A percentile compares a stretch with the other conserved stretches of the same genome.
These are phyloP conservation scores for Malania oleifera DNA, from an alignment of 164 flowering plant genomes.

Conservation along the genomic window DNA sequence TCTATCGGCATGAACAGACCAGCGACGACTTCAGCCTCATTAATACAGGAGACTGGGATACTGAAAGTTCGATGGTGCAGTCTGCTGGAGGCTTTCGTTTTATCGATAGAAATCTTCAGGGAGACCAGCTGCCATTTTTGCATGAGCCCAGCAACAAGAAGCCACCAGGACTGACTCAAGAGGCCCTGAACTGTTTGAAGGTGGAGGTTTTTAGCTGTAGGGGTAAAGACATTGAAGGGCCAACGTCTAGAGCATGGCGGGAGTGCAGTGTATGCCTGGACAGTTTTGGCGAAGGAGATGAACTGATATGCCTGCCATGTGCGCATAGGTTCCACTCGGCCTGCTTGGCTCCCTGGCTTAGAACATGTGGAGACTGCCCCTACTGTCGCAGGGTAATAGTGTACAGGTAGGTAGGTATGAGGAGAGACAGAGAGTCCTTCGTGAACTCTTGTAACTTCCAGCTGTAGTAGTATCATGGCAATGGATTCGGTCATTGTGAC, in stretches of 20 bases:
- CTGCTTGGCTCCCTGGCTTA: slow-evolving; percentile 76
- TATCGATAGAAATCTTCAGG: slow-evolving; percentile 13
- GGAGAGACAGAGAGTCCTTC: background rate
- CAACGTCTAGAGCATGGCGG: slow-evolving; percentile 11
- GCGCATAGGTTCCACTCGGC: slow-evolving; percentile 59
- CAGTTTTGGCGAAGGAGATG: slow-evolving; percentile 50
- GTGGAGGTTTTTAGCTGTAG: slow-evolving; percentile 30
- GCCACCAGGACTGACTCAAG: slow-evolving; percentile 61
- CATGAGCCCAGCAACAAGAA: slow-evolving; percentile 29
- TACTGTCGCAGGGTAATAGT: slow-evolving; percentile 53
- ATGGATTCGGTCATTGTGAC: no score
- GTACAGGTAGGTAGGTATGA: slow-evolving; percentile 4
- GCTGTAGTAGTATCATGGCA: no score
- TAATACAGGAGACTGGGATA: slow-evolving; percentile 46
- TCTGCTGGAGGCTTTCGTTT: slow-evolving; percentile 12
- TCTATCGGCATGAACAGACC: slow-evolving; percentile 17
- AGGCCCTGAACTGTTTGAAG: slow-evolving; percentile 37
- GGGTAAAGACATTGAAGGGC: slow-evolving; percentile 10
- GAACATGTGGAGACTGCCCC: slow-evolving; percentile 81
- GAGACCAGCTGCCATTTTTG: slow-evolving; percentile 9
- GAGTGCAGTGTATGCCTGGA: slow-evolving; percentile 68
- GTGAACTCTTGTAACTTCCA: no score
- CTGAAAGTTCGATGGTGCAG: slow-evolving; percentile 31
- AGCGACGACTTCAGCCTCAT: slow-evolving; percentile 37
- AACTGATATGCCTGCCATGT: slow-evolving; percentile 53